These are phyloP conservation scores for Volvariella volvacea DNA, from an alignment of 1,284 basidiomycete species.

Conservation along the genomic window DNA sequence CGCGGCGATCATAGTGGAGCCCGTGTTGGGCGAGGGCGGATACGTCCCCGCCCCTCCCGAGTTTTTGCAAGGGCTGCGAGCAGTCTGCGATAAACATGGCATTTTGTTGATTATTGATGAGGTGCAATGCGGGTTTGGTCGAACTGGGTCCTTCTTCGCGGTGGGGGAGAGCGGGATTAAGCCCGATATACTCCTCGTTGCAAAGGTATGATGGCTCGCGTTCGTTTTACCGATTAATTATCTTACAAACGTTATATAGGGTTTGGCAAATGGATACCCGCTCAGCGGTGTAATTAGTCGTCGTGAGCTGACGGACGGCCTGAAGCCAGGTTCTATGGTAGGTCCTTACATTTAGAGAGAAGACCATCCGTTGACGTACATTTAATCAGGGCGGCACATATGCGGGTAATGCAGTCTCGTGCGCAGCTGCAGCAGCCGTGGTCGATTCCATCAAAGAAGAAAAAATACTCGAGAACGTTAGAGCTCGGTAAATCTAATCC, in stretches of 20 bases:
- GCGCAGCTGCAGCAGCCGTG: constrained; percentile 82
- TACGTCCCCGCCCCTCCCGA: constrained; percentile 85
- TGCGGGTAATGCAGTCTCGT: constrained; percentile 84
- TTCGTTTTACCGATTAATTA: constrained; percentile 1
- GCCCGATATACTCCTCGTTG: constrained; percentile 86
- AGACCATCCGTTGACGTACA: constrained; percentile 10
- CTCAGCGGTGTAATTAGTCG: constrained; percentile 81
- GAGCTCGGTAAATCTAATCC: constrained; percentile 43
- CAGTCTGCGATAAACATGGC: constrained; percentile 82
- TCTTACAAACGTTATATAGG: constrained; percentile 30
- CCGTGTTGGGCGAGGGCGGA: constrained; percentile 90
- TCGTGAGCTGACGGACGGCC: constrained; percentile 77
- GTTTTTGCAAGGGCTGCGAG: constrained; percentile 76
- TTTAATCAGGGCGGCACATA: constrained; percentile 75
- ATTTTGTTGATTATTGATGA: constrained; percentile 84
- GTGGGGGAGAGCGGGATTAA: constrained; percentile 75
- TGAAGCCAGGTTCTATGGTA: constrained; percentile 79
- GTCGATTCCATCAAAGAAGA: constrained; percentile 75
- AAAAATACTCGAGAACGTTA: constrained; percentile 74
- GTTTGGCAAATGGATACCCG: constrained; percentile 92
- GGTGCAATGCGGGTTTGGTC: constrained; percentile 86
- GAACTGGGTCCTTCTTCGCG: constrained; percentile 85
- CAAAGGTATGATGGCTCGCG: constrained; percentile 55
- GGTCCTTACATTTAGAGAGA: constrained; percentile 7
- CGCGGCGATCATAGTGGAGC: constrained; percentile 89